These are phyloP conservation scores for Paraphoma sp. DNA, from an alignment of 2,329 filamentous ascomycete genomes.

Conservation along the genomic window DNA sequence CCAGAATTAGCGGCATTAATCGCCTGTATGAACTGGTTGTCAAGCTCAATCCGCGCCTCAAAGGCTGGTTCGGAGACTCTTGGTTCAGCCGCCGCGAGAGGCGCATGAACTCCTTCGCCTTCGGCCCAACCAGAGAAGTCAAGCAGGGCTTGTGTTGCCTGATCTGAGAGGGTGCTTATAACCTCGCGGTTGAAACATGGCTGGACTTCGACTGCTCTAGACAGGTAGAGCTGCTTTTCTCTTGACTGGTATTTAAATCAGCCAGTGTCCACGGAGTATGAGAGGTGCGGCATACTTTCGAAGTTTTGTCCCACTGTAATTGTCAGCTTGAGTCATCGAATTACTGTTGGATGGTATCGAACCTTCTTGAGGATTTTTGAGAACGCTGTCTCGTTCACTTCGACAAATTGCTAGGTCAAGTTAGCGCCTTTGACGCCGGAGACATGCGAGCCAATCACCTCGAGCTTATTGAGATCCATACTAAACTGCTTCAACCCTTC, in stretches of 20 bases:
- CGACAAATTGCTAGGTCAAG: slow-evolving; percentile 81
- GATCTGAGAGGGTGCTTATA: slow-evolving; percentile 94
- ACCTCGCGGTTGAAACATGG: slow-evolving; percentile 98
- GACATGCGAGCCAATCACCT: slow-evolving; percentile 53
- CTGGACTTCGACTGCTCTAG: slow-evolving; percentile 94
- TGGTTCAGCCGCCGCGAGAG: slow-evolving; percentile 40
- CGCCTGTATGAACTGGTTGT: slow-evolving; percentile 85
- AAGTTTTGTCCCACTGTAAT: slow-evolving; percentile 92
- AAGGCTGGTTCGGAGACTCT: slow-evolving; percentile 40
- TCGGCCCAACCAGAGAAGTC: slow-evolving; percentile 97
- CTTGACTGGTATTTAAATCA: slow-evolving; percentile 68
- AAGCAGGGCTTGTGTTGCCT: slow-evolving; percentile 93
- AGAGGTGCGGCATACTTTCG: slow-evolving; percentile 67
- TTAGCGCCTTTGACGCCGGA: slow-evolving; percentile 28
- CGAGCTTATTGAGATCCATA: slow-evolving; percentile 93
- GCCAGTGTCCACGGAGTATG: slow-evolving; percentile 26
- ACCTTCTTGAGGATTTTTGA: slow-evolving; percentile 98
- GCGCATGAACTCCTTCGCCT: slow-evolving; percentile 84
- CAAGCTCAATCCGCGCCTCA: slow-evolving; percentile 85
- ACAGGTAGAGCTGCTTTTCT: slow-evolving; percentile 96
- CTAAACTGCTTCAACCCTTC: slow-evolving; percentile 98
- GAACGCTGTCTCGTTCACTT: slow-evolving; percentile 96
- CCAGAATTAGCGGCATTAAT: slow-evolving; percentile 82
- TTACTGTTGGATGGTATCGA: slow-evolving; percentile 30
- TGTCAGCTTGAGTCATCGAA: slow-evolving; percentile 42